Conservation (phyloP, 441 rosid genomes). For the Adansonia rubrostipa region DNA sequence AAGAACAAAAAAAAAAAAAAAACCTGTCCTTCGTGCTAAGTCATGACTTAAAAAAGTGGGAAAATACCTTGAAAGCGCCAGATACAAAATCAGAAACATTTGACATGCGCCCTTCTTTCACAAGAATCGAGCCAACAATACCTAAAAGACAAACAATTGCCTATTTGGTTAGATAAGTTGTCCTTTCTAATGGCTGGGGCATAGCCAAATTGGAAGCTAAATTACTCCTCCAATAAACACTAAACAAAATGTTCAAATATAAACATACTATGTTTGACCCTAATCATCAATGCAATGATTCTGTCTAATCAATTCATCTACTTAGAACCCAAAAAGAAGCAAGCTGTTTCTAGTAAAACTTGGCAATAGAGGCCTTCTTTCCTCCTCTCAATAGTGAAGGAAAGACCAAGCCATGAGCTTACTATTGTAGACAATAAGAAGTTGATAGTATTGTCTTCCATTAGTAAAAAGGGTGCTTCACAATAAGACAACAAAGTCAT, state of each 20-base stretch:
- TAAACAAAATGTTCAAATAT: background rate
- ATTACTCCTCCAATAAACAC: background rate
- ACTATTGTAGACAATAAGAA: background rate
- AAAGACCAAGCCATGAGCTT: background rate
- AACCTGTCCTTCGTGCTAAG: slow-evolving; percentile 11
- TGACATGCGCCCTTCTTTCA: slow-evolving; percentile 66
- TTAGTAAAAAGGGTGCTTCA: background rate
- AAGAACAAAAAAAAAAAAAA: slow-evolving; percentile 8
- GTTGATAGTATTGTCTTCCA: background rate
- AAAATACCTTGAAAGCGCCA: slow-evolving; percentile 74
- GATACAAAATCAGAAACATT: slow-evolving; percentile 61
- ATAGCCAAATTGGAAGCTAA: background rate
- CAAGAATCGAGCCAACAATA: slow-evolving; percentile 82
- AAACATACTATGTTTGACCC: background rate
- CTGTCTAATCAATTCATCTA: background rate
- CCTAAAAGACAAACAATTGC: slow-evolving; percentile 46
- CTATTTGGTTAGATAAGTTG: background rate
- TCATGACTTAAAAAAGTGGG: background rate
- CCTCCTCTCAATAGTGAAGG: background rate
- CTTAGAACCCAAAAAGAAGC: background rate
- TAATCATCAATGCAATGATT: background rate
- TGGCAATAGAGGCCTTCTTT: background rate
- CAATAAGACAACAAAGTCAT: background rate
- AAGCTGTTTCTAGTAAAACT: background rate
- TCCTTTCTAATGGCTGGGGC: background rate